A percentile compares a stretch with the other conserved stretches of the same genome.
Evolutionary conservation across 805 yeast species (phyloP).

Genomic region (Zygosaccharomyces pseudorouxii): DNA sequence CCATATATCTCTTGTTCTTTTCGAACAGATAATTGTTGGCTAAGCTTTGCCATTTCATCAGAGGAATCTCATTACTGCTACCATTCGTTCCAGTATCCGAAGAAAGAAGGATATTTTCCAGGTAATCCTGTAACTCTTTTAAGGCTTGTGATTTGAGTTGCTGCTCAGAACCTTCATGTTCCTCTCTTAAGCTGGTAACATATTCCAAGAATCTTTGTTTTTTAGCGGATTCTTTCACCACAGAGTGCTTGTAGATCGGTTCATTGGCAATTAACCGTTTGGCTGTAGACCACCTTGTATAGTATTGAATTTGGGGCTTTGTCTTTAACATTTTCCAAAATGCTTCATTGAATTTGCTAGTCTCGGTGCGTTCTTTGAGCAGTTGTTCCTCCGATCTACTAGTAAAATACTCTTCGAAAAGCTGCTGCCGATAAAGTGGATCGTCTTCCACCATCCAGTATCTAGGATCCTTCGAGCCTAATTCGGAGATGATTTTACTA

Average conservation of each 20-base stretch:
- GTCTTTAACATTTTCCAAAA: slow-evolving; percentile 45
- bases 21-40: slow-evolving; percentile 31
- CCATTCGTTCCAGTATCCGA: slow-evolving; percentile 12
- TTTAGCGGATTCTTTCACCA: slow-evolving; percentile 54
- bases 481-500: slow-evolving; percentile 51
- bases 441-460: slow-evolving; percentile 63
- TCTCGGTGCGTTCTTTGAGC: slow-evolving; percentile 47
- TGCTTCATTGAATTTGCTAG: slow-evolving; percentile 53
- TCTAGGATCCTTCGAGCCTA: slow-evolving; percentile 51
- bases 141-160: slow-evolving; percentile 45
- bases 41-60: slow-evolving; percentile 28
- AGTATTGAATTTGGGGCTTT: slow-evolving; percentile 44
- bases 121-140: slow-evolving; percentile 47
- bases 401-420: slow-evolving; percentile 62
- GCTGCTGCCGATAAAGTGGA: slow-evolving; percentile 51
- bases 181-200: slow-evolving; percentile 38
- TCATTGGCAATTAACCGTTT: slow-evolving; percentile 55
- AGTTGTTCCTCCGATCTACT: slow-evolving; percentile 48
- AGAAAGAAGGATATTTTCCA: slow-evolving; percentile 36
- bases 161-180: slow-evolving; percentile 24
- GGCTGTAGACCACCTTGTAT: slow-evolving; percentile 61
- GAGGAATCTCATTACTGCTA: slow-evolving; percentile 7
- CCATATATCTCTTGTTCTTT: slow-evolving; percentile 49
- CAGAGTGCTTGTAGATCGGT: slow-evolving; percentile 58
- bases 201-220: slow-evolving; percentile 51